Evolutionary conservation across 2,329 filamentous ascomycete genomes (phyloP).

Genomic region (Penicillium sp.): DNA sequence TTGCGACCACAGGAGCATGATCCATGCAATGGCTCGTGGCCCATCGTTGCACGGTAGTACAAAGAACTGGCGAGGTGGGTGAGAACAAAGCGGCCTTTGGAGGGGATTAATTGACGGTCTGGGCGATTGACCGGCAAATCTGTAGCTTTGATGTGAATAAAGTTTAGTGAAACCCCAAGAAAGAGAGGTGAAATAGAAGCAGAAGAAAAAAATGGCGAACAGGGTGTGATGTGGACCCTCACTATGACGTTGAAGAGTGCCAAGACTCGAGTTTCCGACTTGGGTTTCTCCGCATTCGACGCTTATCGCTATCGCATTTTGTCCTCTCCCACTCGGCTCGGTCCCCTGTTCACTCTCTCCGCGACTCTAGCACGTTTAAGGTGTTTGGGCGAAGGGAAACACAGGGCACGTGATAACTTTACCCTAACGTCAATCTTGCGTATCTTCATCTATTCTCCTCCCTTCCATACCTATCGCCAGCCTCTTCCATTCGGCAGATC

Average conservation of each 20-base stretch:
- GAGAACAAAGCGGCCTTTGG: neutral
- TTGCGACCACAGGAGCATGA: constrained; percentile 86
- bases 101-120: neutral
- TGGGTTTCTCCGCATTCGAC: constrained; percentile 22
- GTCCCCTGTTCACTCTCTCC: constrained; percentile 1
- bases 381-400: neutral
- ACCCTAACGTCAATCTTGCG: neutral
- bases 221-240: constrained; percentile 17
- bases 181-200: neutral
- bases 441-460: neutral
- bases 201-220: constrained; percentile 5
- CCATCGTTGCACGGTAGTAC: constrained; percentile 19
- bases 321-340: constrained; percentile 10
- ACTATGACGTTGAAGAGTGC: constrained; percentile 28
- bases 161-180: neutral
- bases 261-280: constrained; percentile 16
- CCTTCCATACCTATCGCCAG: neutral
- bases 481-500: neutral
- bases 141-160: neutral
- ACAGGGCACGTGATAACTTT: neutral
- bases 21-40: constrained; percentile 63
- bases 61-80: constrained; percentile 4
- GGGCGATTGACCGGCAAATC: neutral
- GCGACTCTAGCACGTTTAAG: neutral
- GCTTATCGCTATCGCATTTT: constrained; percentile 25